Percentiles rank a stretch among this genome's conserved stretches.
phyloP scores from a whole-genome alignment of 805 yeast genomes.

The Lachancea waltii region DNA sequence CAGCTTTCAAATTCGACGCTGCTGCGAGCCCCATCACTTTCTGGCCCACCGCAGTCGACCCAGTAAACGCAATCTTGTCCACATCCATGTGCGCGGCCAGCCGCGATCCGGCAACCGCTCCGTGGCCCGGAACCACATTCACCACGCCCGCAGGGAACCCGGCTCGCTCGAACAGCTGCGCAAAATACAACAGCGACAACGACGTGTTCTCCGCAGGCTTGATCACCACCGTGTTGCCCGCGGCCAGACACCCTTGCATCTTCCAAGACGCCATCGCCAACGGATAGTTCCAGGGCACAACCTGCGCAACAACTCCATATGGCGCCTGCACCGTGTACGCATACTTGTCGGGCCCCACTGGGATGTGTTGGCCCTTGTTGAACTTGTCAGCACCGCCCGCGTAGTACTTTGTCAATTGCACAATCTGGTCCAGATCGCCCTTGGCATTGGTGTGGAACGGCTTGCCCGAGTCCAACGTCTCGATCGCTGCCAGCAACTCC shows the following conservation, averaged over 20 bases:
- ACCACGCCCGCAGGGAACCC: slow-evolving; percentile 42
- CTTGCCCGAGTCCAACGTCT: slow-evolving; percentile 52
- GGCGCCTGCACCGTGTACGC: slow-evolving; percentile 44
- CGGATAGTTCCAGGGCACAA: slow-evolving; percentile 45
- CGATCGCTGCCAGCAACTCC: slow-evolving; percentile 46
- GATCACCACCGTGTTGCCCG: slow-evolving; percentile 39
- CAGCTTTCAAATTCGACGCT: slow-evolving; percentile 35
- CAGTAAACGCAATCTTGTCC: slow-evolving; percentile 44
- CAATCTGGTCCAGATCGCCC: slow-evolving; percentile 50
- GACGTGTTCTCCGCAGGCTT: slow-evolving; percentile 43
- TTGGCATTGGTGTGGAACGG: slow-evolving; percentile 43
- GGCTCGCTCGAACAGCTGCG: slow-evolving; percentile 35
- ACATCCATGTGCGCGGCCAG: slow-evolving; percentile 37
- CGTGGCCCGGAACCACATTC: slow-evolving; percentile 38
- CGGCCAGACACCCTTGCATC: slow-evolving; percentile 45
- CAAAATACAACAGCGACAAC: slow-evolving; percentile 36
- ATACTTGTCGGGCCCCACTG: slow-evolving; percentile 49
- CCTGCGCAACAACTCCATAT: slow-evolving; percentile 42
- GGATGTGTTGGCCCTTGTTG: slow-evolving; percentile 49
- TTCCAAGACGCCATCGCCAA: slow-evolving; percentile 43
- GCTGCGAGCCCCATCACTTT: slow-evolving; percentile 35
- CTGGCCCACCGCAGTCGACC: slow-evolving; percentile 42
- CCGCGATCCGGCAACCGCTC: slow-evolving; percentile 36
- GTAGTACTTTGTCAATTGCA: slow-evolving; percentile 50
- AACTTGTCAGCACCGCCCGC: slow-evolving; percentile 68